Conservation (phyloP, 1,284 basidiomycete species). For the Apiotrichum akiyoshidainum region DNA sequence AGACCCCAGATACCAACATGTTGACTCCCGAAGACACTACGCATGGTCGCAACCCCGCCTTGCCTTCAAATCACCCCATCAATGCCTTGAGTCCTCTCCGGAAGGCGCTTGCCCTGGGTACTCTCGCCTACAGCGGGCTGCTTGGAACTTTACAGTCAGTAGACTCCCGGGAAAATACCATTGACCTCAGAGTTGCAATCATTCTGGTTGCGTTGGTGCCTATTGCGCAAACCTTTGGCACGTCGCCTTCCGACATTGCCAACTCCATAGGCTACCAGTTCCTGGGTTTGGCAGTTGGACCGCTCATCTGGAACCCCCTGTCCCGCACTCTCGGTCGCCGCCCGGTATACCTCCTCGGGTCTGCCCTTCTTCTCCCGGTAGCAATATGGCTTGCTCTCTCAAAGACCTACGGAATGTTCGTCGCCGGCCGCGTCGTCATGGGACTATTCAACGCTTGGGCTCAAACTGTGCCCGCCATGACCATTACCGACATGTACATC, state of each 20-base stretch:
- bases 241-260: constrained; percentile 21
- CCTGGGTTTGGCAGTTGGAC: constrained; percentile 45
- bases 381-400: constrained; percentile 42
- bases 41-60: not conserved
- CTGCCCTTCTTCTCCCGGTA: constrained; percentile 41
- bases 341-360: constrained; percentile 42
- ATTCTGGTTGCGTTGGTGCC: constrained; percentile 14
- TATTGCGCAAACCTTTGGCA: not conserved
- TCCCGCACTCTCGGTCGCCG: constrained; percentile 40
- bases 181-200: constrained; percentile 8
- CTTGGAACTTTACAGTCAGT: constrained; percentile 35
- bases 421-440: constrained; percentile 28
- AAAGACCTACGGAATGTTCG: constrained; percentile 24
- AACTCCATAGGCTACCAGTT: constrained; percentile 46
- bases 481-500: constrained; percentile 36
- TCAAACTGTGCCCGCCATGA: constrained; percentile 33
- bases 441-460: constrained; percentile 27
- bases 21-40: too few relatives aligned
- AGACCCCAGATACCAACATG: too few relatives aligned
- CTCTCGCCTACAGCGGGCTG: constrained; percentile 29
- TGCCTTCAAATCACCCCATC: constrained; percentile 27
- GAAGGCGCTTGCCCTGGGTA: constrained; percentile 37
- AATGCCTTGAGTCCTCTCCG: constrained; percentile 30
- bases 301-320: constrained; percentile 36
- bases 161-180: not conserved